Evolutionary conservation across 345 rosid species (phyloP), one percentile per base, ranked within the genome.

Genomic region (Diplotaxis tenuifolia): DNA sequence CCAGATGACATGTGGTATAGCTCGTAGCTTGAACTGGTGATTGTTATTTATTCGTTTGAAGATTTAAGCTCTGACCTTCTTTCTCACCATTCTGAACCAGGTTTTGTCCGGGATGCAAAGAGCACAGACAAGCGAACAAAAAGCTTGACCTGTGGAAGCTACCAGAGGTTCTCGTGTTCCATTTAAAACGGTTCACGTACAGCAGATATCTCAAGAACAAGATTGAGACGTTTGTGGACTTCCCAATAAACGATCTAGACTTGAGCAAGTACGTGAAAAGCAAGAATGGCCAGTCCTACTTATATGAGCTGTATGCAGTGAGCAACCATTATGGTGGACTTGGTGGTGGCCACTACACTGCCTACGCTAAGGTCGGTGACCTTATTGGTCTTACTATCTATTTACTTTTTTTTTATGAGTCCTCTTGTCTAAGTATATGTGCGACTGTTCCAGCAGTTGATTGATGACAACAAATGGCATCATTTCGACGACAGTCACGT

Each of bases 261-360:
- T 80, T 95, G 78, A 85, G 87, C 78, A 92, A 88, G 72, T 89
- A 85, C 71, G 92, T 92, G 60, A 88, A 85, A 66, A 76, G 79
- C 78, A 77, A 82, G 59, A 83, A 86, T 78, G 95, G 89, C 8
- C 76, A 84, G 71, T 81, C 91, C 58, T 84, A 84, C 65, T 27
- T 77, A 9, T 95, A 92, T 45, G 99, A 92, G 65, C 83, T 92
- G 1, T 95, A 85, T 78, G 99, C 99, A 12, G 68, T 95, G 83
- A 95, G 99, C 79, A 95, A 95, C 67, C 99, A 95, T 81, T 95
- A 88, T 19, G 99, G 99, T 72, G 98, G 97, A 69, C 84, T 95
- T 57, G 99, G 99, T 59, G 96, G 99, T 15, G 99, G 99, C 64
- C 99, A 92, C 74, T 92, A 95, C 76, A 95, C 99, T 62, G 99